Base-by-base conservation (phyloP, 2,329 filamentous ascomycete species). In the Colletotrichum tropicicola region DNA sequence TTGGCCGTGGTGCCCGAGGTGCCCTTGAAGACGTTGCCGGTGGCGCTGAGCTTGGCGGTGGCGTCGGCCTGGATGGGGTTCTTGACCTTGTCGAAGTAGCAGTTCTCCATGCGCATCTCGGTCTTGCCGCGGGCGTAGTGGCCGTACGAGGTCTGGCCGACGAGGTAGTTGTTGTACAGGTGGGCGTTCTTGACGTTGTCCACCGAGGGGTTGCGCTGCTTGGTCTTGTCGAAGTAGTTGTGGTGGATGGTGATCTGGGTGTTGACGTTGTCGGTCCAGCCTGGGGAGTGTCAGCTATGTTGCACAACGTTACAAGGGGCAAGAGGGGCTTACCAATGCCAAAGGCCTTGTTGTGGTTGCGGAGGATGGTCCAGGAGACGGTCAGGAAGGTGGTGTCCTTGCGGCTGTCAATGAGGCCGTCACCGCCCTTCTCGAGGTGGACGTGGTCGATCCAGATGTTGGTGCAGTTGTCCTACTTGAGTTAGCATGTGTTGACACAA, bases 391-490 rank as follows among this genome's bases (percentile, higher is more conserved):
- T 71, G 0, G 70, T 72, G n/a, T 73, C 71, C 52, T 71, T 71
- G n/a, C 70, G 69, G 51, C 68, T 66, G 39, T 72, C 70, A 13
- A 73, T 65, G 10, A 71, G 65, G 5, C 71, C 70, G 25, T 73
- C 70, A n/a, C 70, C 69, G 7, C 58, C 67, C 19, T 61, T 63
- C 37, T 73, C 70, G 3, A 73, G 61, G 39, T 70, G 60, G 19
- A 68, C 68, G 45, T 73, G 70, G 49, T 73, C 71, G 28, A 73
- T 73, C 70, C 70, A 73, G 53, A 73, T 69, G 49, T 73, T 73
- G 41, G 68, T 66, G 59, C 59, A 59, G 59, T 59, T 63, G 30
- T 63, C 59, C 56, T 53, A n/a, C n/a, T n/a, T n/a, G n/a, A n/a
- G n/a, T n/a, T n/a, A n/a, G n/a, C n/a, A n/a, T n/a, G n/a, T n/a